Conservation (phyloP, 176 grass and related monocot species). For the Musa beccarii region DNA sequence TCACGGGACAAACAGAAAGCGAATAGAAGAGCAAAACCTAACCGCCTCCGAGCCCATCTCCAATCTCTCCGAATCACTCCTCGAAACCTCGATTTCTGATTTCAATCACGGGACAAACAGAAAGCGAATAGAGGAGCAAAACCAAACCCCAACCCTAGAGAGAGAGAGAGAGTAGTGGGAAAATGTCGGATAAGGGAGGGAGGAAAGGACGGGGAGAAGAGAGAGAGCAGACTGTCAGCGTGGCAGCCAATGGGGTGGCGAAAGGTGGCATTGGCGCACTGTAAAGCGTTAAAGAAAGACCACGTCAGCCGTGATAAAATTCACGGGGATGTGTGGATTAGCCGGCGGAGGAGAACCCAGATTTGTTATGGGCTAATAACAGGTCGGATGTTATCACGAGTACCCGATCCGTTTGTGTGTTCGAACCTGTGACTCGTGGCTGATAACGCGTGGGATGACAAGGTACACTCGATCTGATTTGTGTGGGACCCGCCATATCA, state of each 20-base stretch:
- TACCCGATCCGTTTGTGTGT: too few species aligned
- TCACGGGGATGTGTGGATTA: too few species aligned
- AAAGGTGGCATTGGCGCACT: too few species aligned
- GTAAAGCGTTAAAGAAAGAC: too few species aligned
- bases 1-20: conserved; percentile 1
- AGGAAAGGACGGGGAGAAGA: conserved; percentile 4
- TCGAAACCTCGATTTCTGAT: not conserved
- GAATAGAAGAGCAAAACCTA: conserved; percentile 18
- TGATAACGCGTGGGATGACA: too few species aligned
- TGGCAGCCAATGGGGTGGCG: too few species aligned
- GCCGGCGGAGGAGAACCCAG: not conserved
- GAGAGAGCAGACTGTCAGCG: not conserved
- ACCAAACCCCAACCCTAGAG: conserved; percentile 54
- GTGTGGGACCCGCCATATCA: too few species aligned
- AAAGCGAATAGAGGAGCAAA: conserved; percentile 16
- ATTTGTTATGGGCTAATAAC: too few species aligned
- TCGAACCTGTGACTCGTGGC: too few species aligned
- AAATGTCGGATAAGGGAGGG: not conserved
- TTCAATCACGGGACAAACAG: not conserved
- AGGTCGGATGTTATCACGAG: too few species aligned
- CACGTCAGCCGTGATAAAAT: too few species aligned
- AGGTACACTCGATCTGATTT: too few species aligned
- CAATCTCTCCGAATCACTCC: not conserved
- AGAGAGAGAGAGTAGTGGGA: conserved; percentile 10
- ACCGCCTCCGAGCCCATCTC: conserved; percentile 29